Evolutionary conservation across 768 basidiomycete genomes (phyloP), one percentile per base, ranked within the genome.

Genomic region (Boletus rufocinnamomeus): DNA sequence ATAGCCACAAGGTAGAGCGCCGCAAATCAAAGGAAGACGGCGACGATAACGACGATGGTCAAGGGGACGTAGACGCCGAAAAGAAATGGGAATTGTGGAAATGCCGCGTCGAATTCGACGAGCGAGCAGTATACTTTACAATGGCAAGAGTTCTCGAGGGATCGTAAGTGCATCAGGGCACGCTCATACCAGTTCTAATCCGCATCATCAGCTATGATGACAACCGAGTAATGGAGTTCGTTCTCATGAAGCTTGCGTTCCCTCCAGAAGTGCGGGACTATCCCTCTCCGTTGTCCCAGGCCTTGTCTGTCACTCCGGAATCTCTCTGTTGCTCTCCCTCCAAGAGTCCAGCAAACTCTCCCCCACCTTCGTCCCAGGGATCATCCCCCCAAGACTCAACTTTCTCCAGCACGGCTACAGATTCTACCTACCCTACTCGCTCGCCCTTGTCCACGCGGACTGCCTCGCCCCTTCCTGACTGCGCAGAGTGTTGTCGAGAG

Each of bases 71-170:
- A 3, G 58, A 67, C 2, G 41, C 53, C 3, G 76, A 79, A 46
- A 72, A 74, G 50, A 73, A 74, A 27, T 89, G 88, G 87, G 86
- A 88, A 64, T 66, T 90, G 6, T 89, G 88, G 88, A 90, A 90
- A 65, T 89, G 88, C 62, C 74, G 88, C 10, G 87, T 90, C 19
- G 88, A 89, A 66, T 89, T 88, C 65, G 87, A 88, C 41, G 81
- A 84, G 61, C 75, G 84, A 57, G 82, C 84, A 0, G 87, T 89
- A 37, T 90, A 82, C 70, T 88, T 90, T 64, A 87, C 84, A 0
- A 89, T 89, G 87, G 88, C 88, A 1, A 86, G 84, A 67, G 79
- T 85, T 30, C 63, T 87, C 23, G 68, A 75, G 34, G 77, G 76
- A 58, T 76, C 78, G 82, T 83, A 67, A 74, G 81, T 79, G 30